A percentile compares a stretch with the other conserved stretches of the same genome.
Evolutionary conservation across 2,329 filamentous ascomycete genomes (phyloP).

Genomic region (Penicillium nordicum): DNA sequence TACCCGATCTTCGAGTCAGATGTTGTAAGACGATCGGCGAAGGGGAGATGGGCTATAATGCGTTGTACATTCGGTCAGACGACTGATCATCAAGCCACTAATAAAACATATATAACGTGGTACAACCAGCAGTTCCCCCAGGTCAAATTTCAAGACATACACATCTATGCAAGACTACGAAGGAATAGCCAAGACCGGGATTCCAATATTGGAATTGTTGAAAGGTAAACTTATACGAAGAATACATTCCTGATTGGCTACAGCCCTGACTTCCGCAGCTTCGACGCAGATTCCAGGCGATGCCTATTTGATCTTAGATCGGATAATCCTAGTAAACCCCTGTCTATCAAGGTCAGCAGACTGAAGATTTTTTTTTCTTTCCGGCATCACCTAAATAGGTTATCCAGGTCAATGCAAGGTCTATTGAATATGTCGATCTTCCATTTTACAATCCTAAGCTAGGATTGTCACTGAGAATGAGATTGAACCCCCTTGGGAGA

Average conservation of each 20-base stretch:
- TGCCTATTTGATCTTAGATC: conserved; percentile 19
- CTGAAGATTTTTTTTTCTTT: conserved; percentile 6
- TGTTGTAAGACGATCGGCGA: background rate
- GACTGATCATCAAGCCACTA: background rate
- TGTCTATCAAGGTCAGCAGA: conserved; percentile 19
- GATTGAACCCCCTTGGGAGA: background rate
- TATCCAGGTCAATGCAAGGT: conserved; percentile 9
- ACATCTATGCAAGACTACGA: background rate
- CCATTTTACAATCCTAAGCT: background rate
- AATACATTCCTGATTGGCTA: conserved; percentile 11
- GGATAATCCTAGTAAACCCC: conserved; percentile 1
- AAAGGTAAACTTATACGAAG: background rate
- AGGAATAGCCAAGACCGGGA: background rate
- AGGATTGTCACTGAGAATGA: background rate
- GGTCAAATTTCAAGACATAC: background rate
- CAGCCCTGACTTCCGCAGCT: conserved; percentile 4
- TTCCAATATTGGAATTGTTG: background rate
- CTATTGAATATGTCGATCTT: background rate
- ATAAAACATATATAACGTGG: background rate
- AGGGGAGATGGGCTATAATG: background rate
- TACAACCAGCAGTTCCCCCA: background rate
- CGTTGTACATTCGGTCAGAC: background rate
- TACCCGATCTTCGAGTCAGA: background rate
- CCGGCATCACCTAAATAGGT: conserved; percentile 16
- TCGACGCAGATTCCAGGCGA: conserved; percentile 17